Evolutionary conservation across 768 basidiomycete genomes (phyloP).

Genomic region (Kockovaella imperatae): DNA sequence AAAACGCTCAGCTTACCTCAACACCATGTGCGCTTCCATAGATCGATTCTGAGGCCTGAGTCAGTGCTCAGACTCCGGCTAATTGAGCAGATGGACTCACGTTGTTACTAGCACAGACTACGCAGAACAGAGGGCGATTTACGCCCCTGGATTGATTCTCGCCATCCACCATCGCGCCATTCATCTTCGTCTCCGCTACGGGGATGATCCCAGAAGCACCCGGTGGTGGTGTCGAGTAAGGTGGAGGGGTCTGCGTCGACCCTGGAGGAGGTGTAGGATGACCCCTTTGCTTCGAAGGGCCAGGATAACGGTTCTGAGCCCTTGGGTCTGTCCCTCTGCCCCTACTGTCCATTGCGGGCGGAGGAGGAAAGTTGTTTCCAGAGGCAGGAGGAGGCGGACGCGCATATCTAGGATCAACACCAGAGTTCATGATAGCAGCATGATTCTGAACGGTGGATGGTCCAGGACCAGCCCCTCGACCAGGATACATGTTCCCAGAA

Average conservation of each 20-base stretch:
- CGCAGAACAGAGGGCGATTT: constrained; percentile 82
- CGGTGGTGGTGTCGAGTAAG: constrained; percentile 4
- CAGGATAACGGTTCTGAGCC: constrained; percentile 4
- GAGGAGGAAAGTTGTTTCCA: not conserved
- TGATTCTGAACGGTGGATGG: no score
- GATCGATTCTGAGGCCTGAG: constrained; percentile 67
- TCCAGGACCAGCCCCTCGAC: no score
- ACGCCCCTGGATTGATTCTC: no score
- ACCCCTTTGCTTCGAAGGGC: not conserved
- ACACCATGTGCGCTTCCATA: constrained; percentile 92
- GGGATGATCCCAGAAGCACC: not conserved
- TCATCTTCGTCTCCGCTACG: constrained; percentile 7
- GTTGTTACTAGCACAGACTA: constrained; percentile 99
- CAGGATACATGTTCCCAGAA: no score
- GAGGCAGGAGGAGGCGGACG: not conserved
- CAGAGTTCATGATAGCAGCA: not conserved
- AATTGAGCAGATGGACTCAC: constrained; percentile 48
- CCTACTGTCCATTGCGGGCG: no score
- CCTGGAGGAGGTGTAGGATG: constrained; percentile 10
- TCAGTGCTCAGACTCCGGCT: not conserved
- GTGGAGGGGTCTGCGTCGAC: not conserved
- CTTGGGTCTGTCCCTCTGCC: no score
- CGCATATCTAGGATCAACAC: not conserved
- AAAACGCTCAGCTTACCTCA: constrained; percentile 58
- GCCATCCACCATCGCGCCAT: constrained; percentile 8